Conservation (phyloP, 2,329 filamentous ascomycete species). For the Microdochium nivale region DNA sequence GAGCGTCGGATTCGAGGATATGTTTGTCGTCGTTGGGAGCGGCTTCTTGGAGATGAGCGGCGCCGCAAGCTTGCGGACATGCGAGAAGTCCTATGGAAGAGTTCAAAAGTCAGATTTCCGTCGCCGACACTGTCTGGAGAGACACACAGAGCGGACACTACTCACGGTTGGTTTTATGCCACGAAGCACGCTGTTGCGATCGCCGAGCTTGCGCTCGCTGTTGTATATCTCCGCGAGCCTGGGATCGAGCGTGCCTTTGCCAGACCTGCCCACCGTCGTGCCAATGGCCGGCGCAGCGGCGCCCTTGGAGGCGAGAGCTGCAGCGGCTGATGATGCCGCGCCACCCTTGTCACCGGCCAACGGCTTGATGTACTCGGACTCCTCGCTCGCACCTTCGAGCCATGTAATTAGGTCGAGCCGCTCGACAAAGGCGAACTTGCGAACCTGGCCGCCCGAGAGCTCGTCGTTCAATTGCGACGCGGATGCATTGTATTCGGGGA, state of each 20-base stretch:
- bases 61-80: slow-evolving; percentile 78
- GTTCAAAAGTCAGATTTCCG: neutral
- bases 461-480: slow-evolving; percentile 75
- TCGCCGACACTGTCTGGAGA: neutral
- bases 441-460: slow-evolving; percentile 61
- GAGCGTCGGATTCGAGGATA: slow-evolving; percentile 35
- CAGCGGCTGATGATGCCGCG: slow-evolving; percentile 30
- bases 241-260: slow-evolving; percentile 67
- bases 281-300: slow-evolving; percentile 29
- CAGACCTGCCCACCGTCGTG: slow-evolving; percentile 39
- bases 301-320: slow-evolving; percentile 27
- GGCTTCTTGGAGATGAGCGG: slow-evolving; percentile 62
- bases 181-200: slow-evolving; percentile 79
- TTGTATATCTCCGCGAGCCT: slow-evolving; percentile 82
- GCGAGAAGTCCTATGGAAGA: slow-evolving; percentile 73
- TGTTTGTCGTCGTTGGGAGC: slow-evolving; percentile 24
- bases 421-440: slow-evolving; percentile 88
- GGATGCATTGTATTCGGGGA: slow-evolving; percentile 84
- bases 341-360: slow-evolving; percentile 58
- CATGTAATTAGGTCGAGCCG: slow-evolving; percentile 86
- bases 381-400: slow-evolving; percentile 82
- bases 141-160: slow-evolving; percentile 5
- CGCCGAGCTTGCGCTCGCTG: slow-evolving; percentile 83
- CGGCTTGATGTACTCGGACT: slow-evolving; percentile 88
- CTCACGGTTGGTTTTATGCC: slow-evolving; percentile 83